Base-by-base conservation (phyloP, 768 basidiomycete genomes). In the Rubroboletus pulcherrimus region DNA sequence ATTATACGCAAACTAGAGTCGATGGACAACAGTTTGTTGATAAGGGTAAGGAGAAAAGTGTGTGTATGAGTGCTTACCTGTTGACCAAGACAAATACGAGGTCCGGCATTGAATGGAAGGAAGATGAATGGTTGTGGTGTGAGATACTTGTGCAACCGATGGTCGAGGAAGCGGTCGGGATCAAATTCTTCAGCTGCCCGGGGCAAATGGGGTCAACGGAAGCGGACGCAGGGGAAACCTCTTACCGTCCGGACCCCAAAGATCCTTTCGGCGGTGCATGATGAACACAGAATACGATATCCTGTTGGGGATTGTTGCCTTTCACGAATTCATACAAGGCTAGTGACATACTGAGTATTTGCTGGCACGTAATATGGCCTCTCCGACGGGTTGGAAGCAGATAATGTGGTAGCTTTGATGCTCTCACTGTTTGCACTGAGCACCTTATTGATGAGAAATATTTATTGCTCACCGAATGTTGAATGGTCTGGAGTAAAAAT, bases 241-340 rank as follows among this genome's bases (percentile, higher is more conserved):
- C 52, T 53, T 47, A 84, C 84, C 85, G 65, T 87, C 86, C 9
- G 86, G 85, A 7, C 86, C 86, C 86, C 86, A 89, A 2, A 85
- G 77, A 51, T 85, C 83, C 46, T 74, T 79, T 47, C 84, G 75
- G 37, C 86, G 73, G 37, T 89, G 86, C 84, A 87, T 86, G 57
- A 82, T 59, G 54, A 86, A 76, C 9, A 85, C 80, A 6, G 83
- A 83, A 61, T 84, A 87, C 0, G 72, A 56, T 5, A 75, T 65
- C 49, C 79, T 81, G 58, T 1, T 14, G 24, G 5, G 17, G 39
- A 24, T 14, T 9, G 43, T 49, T n/a, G 30, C 17, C 8, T 41
- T 38, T 21, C 35, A 21, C 49, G 11, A 31, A 17, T 12, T 14
- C 43, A 31, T 46, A 24, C 2, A 11, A n/a, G 19, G 30, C n/a